A percentile compares a stretch with the other conserved stretches of the same genome.
These are phyloP conservation scores for Suillus lakei DNA, from an alignment of 768 basidiomycete species.

Conservation along the genomic window DNA sequence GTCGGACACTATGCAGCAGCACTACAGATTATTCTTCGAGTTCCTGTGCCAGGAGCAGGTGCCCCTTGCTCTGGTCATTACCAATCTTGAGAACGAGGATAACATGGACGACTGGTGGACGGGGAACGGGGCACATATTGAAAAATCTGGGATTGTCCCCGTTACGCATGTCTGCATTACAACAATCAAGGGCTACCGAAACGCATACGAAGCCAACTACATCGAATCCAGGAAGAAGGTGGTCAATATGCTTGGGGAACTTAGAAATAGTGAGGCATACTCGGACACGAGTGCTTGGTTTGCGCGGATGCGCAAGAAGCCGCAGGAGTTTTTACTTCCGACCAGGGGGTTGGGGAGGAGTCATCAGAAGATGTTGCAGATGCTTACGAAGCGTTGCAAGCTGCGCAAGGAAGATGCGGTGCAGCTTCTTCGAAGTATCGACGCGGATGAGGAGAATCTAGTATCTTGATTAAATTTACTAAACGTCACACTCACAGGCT, in stretches of 20 bases:
- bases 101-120: slow-evolving; percentile 43
- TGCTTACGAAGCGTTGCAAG: slow-evolving; percentile 33
- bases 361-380: slow-evolving; percentile 8
- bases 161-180: slow-evolving; percentile 37
- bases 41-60: slow-evolving; percentile 39
- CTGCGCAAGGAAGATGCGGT: slow-evolving; percentile 23
- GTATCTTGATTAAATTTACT: neutral
- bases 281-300: neutral
- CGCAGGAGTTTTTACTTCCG: neutral
- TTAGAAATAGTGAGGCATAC: neutral
- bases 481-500: neutral
- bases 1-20: slow-evolving; percentile 30
- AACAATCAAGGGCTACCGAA: slow-evolving; percentile 19
- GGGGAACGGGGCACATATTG: slow-evolving; percentile 28
- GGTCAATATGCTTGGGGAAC: slow-evolving; percentile 22
- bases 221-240: slow-evolving; percentile 25
- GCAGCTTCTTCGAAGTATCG: slow-evolving; percentile 25
- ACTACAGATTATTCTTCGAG: slow-evolving; percentile 38
- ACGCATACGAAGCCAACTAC: slow-evolving; percentile 15
- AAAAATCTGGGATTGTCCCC: slow-evolving; percentile 22
- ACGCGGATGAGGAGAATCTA: neutral
- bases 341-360: neutral
- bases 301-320: slow-evolving; percentile 1
- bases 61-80: slow-evolving; percentile 36
- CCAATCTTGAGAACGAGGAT: slow-evolving; percentile 40